Evolutionary conservation across 192 early-diverging fungal species (phyloP), one percentile per base, ranked within the genome.

Genomic region (Mortierella alpina): DNA sequence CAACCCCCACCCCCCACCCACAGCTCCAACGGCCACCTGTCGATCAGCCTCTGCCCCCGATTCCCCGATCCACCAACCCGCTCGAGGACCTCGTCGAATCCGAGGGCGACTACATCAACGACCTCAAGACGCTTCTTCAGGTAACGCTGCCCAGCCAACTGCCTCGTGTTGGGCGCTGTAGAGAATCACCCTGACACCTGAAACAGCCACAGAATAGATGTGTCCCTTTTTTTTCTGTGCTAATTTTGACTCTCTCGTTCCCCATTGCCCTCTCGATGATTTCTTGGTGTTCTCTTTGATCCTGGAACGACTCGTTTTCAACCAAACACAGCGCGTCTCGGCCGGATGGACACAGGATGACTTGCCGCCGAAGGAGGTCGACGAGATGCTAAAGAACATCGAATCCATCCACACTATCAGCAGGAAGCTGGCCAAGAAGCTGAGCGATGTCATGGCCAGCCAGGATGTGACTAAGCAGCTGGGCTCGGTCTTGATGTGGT

Each of bases 81-180:
- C 63, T 90, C 7, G 84, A 63, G 6, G 87, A 90, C 42, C 67
- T 90, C 20, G 66, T 85, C 5, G 89, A 88, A 39, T 69, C 86
- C 4, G 89, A 90, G 83, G 68, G 82, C 20, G 71, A 72, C 49
- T 90, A 88, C 64, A 47, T 88, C 10, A 72, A 83, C 12, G 83
- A 83, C 23, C 62, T 90, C 46, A 84, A 73, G 66, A 82, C 82
- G 55, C 84, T 90, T 41, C 68, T 85, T 22, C 78, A 84, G 68
- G 89, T 86, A 86, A 31, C 31, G 31, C 31, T 65, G 42, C 11
- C 45, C 50, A 1, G 13, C 50, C 31, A 31, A 3, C 31, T 31
- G 1, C 3, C 31, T 31, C 31, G 31, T 2, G 31, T 31, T 31
- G 31, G 31, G 31, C 31, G 31, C 31, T 31, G 31, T 31, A 31